Evolutionary conservation across 2,329 filamentous ascomycete species (phyloP).

Genomic region (Ramularia endophylla): DNA sequence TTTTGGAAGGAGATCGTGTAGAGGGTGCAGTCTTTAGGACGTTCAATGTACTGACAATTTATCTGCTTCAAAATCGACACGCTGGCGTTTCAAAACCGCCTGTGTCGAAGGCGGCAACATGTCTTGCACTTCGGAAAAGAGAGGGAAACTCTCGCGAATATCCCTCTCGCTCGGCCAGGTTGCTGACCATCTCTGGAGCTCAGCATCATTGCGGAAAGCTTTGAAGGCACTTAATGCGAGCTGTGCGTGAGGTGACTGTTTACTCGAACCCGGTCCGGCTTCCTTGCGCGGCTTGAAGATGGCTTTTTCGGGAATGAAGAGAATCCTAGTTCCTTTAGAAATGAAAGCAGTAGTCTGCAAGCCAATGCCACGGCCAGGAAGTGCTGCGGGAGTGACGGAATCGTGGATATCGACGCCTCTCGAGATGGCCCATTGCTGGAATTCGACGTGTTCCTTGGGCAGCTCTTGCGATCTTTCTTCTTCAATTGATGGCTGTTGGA

Average conservation of each 20-base stretch:
- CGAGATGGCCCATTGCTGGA: conserved; percentile 61
- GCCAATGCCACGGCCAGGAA: conserved; percentile 70
- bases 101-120: conserved; percentile 34
- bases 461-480: neutral
- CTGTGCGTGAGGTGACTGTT: conserved; percentile 53
- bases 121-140: conserved; percentile 48
- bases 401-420: conserved; percentile 59
- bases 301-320: conserved; percentile 58
- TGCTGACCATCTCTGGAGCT: conserved; percentile 15
- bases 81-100: conserved; percentile 27
- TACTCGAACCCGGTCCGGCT: conserved; percentile 42
- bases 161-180: conserved; percentile 57
- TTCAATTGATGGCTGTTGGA: neutral
- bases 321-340: conserved; percentile 54
- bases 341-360: conserved; percentile 65
- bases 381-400: conserved; percentile 59
- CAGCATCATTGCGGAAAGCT: too few species aligned
- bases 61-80: conserved; percentile 26
- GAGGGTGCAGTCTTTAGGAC: too few species aligned
- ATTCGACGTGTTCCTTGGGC: conserved; percentile 42
- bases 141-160: conserved; percentile 52
- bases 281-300: conserved; percentile 52
- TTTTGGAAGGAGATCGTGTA: too few species aligned
- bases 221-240: conserved; percentile 46
- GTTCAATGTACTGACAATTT: too few species aligned